Evolutionary conservation across 805 yeast genomes (phyloP).

Genomic region (Tetrapisispora fleetii): DNA sequence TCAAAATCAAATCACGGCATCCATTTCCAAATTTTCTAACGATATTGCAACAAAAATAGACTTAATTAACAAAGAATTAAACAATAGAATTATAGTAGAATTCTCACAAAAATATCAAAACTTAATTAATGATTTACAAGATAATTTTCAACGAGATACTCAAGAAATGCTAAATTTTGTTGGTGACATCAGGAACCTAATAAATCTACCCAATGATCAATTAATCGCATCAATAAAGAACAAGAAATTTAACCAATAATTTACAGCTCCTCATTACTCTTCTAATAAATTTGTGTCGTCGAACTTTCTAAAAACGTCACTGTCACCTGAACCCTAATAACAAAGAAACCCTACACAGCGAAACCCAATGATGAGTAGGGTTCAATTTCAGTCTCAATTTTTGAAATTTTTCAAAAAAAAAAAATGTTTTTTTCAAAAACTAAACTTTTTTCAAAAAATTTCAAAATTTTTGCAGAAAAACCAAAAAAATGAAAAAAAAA

Average conservation of each 20-base stretch:
- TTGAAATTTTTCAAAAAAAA: neutral
- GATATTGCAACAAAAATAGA: constrained; percentile 28
- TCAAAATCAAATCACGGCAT: constrained; percentile 30
- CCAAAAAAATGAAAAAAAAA: neutral
- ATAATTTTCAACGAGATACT: constrained; percentile 30
- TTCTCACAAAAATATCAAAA: constrained; percentile 29
- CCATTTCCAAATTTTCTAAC: constrained; percentile 29
- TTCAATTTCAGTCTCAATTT: neutral
- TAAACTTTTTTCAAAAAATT: neutral
- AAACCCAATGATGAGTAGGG: neutral
- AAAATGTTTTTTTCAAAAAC: neutral
- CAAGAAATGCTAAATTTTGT: constrained; percentile 30
- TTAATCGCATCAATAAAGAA: constrained; percentile 22
- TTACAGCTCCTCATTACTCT: no score
- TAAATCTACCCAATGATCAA: constrained; percentile 30
- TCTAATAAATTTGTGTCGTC: no score
- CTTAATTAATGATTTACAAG: constrained; percentile 26
- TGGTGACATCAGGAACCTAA: constrained; percentile 28
- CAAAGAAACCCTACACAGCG: neutral
- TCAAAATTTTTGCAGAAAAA: neutral
- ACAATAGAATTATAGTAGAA: constrained; percentile 27
- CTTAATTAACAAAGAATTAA: constrained; percentile 31
- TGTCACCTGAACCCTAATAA: neutral
- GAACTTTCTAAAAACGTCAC: neutral
- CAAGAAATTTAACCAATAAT: neutral